A percentile compares a stretch with the other conserved stretches of the same genome.
Conservation (phyloP, 148 eudicot species). For the Chenopodium formosanum region DNA sequence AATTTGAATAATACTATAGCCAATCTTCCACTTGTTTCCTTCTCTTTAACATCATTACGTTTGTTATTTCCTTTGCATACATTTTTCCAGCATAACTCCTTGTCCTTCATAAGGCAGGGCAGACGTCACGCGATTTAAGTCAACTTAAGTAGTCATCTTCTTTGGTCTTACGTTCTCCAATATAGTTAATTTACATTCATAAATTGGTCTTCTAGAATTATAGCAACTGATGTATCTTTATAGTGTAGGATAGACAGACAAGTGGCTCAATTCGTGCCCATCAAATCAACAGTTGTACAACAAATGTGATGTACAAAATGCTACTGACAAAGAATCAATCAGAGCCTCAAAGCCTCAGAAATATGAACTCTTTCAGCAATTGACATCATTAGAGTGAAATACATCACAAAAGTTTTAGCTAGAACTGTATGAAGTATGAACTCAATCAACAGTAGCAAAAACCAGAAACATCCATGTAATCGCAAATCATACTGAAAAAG, state of each 20-base stretch:
- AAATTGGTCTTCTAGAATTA: neutral
- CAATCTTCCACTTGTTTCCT: neutral
- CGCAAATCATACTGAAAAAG: constrained; percentile 5
- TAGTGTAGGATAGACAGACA: neutral
- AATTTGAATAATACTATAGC: neutral
- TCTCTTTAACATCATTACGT: neutral
- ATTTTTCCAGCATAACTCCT: neutral
- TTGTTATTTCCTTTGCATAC: neutral
- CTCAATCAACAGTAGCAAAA: neutral
- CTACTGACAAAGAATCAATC: neutral
- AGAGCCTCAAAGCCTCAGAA: neutral
- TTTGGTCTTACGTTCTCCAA: neutral
- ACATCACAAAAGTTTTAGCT: neutral
- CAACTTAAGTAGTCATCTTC: neutral
- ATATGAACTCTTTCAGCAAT: neutral
- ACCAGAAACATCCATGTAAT: neutral
- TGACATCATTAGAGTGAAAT: neutral
- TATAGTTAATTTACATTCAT: neutral
- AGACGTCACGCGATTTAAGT: neutral
- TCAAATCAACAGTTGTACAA: neutral
- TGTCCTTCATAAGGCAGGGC: neutral
- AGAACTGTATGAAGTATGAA: neutral
- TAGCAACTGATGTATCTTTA: neutral
- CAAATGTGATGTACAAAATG: neutral
- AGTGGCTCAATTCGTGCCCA: neutral